Evolutionary conservation across 371 early-diverging fungal genomes (phyloP), one percentile per base, ranked within the genome.

Genomic region (Fennellomyces sp.): DNA sequence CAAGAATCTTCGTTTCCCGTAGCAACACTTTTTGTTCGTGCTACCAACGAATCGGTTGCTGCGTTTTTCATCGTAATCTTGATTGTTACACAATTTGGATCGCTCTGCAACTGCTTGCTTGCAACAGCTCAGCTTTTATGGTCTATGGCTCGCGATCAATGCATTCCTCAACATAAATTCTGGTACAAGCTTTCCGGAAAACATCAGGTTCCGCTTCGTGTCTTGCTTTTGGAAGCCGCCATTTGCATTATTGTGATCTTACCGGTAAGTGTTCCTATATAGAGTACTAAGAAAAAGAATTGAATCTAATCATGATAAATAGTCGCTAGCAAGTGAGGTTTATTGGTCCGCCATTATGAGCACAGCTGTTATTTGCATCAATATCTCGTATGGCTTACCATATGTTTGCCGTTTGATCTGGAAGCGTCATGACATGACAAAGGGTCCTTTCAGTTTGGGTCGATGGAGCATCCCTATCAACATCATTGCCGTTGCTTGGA

Each of bases 361-460:
- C 21, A 56, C 63, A 8, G 65, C 64, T 7, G 70, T 69, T 2
- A 62, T 69, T 42, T 54, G 55, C 31, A 60, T 68, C 29, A 68
- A 55, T 29, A 58, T 63, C 17, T 52, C 70, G 0, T 70, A 70
- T 38, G 68, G 68, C 39, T 45, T 66, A 11, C 70, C 70, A 5
- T 61, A 64, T 19, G 56, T 70, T 31, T 70, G 70, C 30, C 70
- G 70, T 7, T 45, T 70, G 19, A 49, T 70, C 8, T 70, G 60
- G 58, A 64, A 57, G 35, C 63, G 61, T n/a, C 17, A 52, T 29
- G 47, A 51, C 7, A 28, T 57, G 48, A 29, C 21, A 26, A 57
- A 38, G 36, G 71, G 71, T 3, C 66, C 66, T n/a, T 71, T 66
- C 49, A 41, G 49, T 48, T 60, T 71, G 17, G 71, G 71, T 15